Percentiles rank a stretch among this genome's conserved stretches.
Conservation (phyloP, 1,139 yeast genomes). For the Candida glucosophila region DNA sequence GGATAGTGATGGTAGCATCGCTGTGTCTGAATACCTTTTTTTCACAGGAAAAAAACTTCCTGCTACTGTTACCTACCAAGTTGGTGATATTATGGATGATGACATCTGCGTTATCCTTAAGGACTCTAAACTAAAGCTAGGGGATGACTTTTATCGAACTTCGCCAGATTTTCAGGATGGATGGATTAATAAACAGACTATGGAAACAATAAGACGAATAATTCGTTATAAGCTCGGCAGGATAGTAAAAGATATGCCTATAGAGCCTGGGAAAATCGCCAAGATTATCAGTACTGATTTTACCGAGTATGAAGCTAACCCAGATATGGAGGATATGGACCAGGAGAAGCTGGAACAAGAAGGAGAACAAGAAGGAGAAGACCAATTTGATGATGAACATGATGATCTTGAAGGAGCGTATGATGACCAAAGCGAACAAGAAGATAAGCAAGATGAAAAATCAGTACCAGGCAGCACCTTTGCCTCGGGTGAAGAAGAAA, state of each 20-base stretch:
- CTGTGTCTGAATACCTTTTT: constrained; percentile 41
- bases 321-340: constrained; percentile 15
- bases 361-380: constrained; percentile 13
- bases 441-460: constrained; percentile 12
- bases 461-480: constrained; percentile 14
- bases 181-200: constrained; percentile 62
- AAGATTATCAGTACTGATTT: constrained; percentile 34
- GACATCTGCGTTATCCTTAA: constrained; percentile 45
- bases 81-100: constrained; percentile 73
- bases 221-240: constrained; percentile 65
- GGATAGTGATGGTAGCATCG: constrained; percentile 10
- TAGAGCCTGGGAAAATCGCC: constrained; percentile 32
- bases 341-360: constrained; percentile 12
- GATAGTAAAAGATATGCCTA: constrained; percentile 35
- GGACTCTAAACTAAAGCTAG: constrained; percentile 23
- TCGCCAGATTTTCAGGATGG: constrained; percentile 48
- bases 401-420: constrained; percentile 15
- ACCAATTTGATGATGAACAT: constrained; percentile 18
- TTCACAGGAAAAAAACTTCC: constrained; percentile 75
- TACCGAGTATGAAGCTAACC: constrained; percentile 21
- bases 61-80: constrained; percentile 60
- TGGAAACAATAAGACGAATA: constrained; percentile 58
- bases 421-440: constrained; percentile 12
- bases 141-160: constrained; percentile 34
- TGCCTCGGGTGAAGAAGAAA: constrained; percentile 12